These are phyloP conservation scores for Lepidium aucheri DNA, from an alignment of 345 rosid genomes.

Conservation along the genomic window DNA sequence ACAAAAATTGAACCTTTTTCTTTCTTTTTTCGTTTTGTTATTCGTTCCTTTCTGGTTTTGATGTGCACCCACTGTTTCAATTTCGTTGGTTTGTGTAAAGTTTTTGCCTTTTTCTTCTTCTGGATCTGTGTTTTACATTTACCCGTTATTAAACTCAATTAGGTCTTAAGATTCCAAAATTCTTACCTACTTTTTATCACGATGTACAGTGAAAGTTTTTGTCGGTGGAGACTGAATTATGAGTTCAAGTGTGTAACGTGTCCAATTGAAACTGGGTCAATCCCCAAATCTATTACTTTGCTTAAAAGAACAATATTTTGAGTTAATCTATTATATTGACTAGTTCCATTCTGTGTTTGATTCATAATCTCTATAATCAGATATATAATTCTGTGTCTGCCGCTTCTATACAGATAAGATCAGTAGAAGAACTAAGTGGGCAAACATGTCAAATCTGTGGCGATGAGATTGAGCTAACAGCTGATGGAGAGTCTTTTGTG, in stretches of 20 bases:
- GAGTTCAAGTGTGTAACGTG: not conserved
- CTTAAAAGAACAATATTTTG: not conserved
- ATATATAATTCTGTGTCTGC: not conserved
- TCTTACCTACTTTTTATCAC: not conserved
- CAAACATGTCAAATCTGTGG: slow-evolving; percentile 91
- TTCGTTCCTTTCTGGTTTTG: not conserved
- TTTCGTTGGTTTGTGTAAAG: slow-evolving; percentile 2
- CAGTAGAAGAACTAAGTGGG: slow-evolving; percentile 61
- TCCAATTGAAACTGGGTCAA: not conserved
- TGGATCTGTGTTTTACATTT: slow-evolving; percentile 21
- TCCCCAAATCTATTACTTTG: not conserved
- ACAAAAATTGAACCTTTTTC: not conserved
- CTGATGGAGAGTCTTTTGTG: slow-evolving; percentile 77
- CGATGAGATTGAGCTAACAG: slow-evolving; percentile 67
- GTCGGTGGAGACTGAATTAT: slow-evolving; percentile 15
- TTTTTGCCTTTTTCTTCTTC: not conserved
- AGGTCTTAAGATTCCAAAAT: not conserved
- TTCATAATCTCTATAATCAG: not conserved
- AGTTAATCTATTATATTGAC: not conserved
- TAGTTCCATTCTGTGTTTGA: not conserved
- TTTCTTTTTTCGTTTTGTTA: not conserved
- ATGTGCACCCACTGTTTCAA: not conserved
- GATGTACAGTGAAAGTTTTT: slow-evolving; percentile 3
- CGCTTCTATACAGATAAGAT: slow-evolving; percentile 42
- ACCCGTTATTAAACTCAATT: not conserved